Base-by-base conservation (phyloP, 2,329 filamentous ascomycete species). In the Aaosphaeria arxii region DNA sequence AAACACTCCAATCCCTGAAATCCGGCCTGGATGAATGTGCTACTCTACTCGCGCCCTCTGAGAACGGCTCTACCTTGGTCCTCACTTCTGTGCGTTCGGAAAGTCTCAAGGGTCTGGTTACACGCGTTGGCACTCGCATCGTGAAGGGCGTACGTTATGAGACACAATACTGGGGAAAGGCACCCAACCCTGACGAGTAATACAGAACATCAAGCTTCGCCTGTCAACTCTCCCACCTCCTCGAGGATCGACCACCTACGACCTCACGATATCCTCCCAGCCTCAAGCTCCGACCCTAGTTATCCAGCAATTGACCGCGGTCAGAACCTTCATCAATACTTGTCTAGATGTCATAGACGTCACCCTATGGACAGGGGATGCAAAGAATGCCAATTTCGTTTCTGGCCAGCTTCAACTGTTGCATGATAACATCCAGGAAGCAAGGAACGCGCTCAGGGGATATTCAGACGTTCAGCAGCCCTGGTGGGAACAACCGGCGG, bases 61-160 rank as follows among this genome's bases (percentile, higher is more conserved):
- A 95, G 64, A 85, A 87, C 1, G 91, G 91, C 6, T 91, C 86
- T 59, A 99, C 92, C 1, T 82, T 99, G 30, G 91, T 94, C 30
- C 80, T 99, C 56, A 94, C 88, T 52, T 95, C 91, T 11, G 81
- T 87, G 47, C 83, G 91, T 47, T 92, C 89, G 47, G 94, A 99
- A 74, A 84, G 82, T 57, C 85, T 97, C 53, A 99, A 99, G 71
- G 94, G 94, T 13, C 89, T 90, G 60, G 83, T 97, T 51, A 97
- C 92, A 1, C 84, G 94, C 46, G 84, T 95, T 33, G 94, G 94
- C 36, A 89, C 89, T n/a, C 84, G 87, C 44, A 87, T 99, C 54
- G 87, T 95, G 54, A 96, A 95, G 69, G 92, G 91, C 56, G 89
- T 91, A 77, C 59, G 85, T 79, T 32, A 46, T 36, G 9, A 9